Evolutionary conservation across 768 basidiomycete species (phyloP), one percentile per base, ranked within the genome.

Genomic region (Strobilomyces echinocephalus): DNA sequence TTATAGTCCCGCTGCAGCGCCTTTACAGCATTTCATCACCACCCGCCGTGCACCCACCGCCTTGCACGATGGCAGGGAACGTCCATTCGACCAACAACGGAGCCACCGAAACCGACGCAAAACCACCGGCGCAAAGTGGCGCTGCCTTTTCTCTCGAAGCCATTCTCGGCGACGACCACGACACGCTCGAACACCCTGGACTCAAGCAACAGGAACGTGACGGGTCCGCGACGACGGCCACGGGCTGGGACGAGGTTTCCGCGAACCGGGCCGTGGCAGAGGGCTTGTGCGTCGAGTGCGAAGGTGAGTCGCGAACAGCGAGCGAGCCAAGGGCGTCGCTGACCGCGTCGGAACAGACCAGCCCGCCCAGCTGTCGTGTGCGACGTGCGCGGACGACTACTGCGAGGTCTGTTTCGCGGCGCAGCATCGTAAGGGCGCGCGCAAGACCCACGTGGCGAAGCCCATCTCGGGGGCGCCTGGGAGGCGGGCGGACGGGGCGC

Each of bases 351-450:
- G 8, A 14, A 21, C 55, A 93, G 91, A 93, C 73, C 91, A 93
- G 66, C 89, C 91, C 51, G 87, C 88, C 5, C 80, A 88, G 63
- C 62, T 92, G 20, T 68, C 74, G 47, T 93, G 91, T 63, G 82
- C 85, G 63, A 77, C 79, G 11, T 93, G 91, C 65, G 72, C 63
- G 3, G 91, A 92, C 64, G 68, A 75, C 18, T 92, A 83, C 63
- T 92, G 91, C 55, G 86, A 91, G 64, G 91, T 93, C 21, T 93
- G 91, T 75, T 93, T 87, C 67, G 80, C 86, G 10, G 80, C 90
- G 1, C 88, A 88, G 63, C 91, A 93, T 68, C 75, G 90, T 44
- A 93, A 92, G 61, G 91, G 91, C 8, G 76, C 83, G 3, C 77
- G 91, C 46, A 90, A 85, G 67, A 68, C 67, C 35, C 91, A 92